Conservation (phyloP, 768 basidiomycete genomes). For the Xerocomus spinulosus region DNA sequence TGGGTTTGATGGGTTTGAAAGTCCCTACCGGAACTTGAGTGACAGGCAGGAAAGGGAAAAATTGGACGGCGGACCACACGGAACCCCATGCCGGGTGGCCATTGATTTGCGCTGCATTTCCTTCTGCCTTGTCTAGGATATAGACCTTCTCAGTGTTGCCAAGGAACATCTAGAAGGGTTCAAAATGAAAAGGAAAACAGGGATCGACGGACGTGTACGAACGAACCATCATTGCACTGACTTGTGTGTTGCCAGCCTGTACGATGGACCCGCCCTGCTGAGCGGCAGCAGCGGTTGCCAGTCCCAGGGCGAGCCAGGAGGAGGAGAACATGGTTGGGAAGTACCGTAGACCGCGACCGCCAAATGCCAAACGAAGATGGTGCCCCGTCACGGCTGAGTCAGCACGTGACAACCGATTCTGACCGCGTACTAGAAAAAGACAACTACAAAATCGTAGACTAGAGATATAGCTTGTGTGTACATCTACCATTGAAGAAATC, state of each 20-base stretch:
- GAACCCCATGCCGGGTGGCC: slow-evolving; percentile 74
- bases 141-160: slow-evolving; percentile 80
- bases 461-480: too few species aligned
- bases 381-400: too few species aligned
- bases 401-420: too few species aligned
- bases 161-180: slow-evolving; percentile 64
- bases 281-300: slow-evolving; percentile 33
- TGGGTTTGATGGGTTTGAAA: slow-evolving; percentile 17
- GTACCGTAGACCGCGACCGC: too few species aligned
- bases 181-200: neutral
- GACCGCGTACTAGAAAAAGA: too few species aligned
- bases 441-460: too few species aligned
- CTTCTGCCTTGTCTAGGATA: slow-evolving; percentile 88
- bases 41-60: neutral
- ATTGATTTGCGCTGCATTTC: slow-evolving; percentile 59
- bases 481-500: too few species aligned
- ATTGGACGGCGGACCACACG: slow-evolving; percentile 44
- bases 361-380: too few species aligned
- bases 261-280: slow-evolving; percentile 24
- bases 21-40: slow-evolving; percentile 16
- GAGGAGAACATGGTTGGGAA: slow-evolving; percentile 26
- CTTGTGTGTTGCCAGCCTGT: slow-evolving; percentile 33
- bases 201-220: neutral
- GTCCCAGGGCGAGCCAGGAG: slow-evolving; percentile 42
- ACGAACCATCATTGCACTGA: slow-evolving; percentile 54